Conservation (phyloP, 306 rosid species). For the Gillenia trifoliata region DNA sequence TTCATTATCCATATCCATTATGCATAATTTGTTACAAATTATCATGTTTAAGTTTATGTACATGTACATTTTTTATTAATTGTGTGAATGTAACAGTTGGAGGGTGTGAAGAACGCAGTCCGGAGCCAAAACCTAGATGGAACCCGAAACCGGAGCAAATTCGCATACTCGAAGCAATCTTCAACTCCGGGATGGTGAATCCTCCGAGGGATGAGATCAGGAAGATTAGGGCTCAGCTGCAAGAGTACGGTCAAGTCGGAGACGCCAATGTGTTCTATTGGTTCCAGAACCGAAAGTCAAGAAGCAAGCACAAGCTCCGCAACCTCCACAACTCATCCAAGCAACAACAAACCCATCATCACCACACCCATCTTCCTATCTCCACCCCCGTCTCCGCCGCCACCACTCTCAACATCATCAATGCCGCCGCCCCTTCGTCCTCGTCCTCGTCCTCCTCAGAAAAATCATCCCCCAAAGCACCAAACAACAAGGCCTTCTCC, state of each 20-base stretch:
- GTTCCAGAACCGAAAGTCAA: constrained; percentile 94
- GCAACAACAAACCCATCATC: constrained; percentile 13
- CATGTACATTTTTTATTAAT: background rate
- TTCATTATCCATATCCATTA: background rate
- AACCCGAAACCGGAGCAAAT: constrained; percentile 95
- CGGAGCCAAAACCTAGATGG: constrained; percentile 97
- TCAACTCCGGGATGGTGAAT: constrained; percentile 96
- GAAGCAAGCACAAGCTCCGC: constrained; percentile 97
- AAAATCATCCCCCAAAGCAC: constrained; percentile 56
- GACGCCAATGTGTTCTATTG: constrained; percentile 97
- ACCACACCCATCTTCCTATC: constrained; percentile 23
- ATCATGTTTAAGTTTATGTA: background rate
- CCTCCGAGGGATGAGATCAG: constrained; percentile 95
- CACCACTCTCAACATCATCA: background rate
- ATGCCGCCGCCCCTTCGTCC: constrained; percentile 30
- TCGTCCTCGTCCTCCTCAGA: constrained; percentile 72
- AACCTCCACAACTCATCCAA: constrained; percentile 28
- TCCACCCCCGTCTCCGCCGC: constrained; percentile 16
- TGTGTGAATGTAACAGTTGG: constrained; percentile 7
- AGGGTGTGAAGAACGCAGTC: constrained; percentile 79
- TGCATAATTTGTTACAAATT: background rate
- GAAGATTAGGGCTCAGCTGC: constrained; percentile 80
- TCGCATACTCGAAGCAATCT: constrained; percentile 79
- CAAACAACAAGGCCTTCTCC: constrained; percentile 29
- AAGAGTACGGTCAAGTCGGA: constrained; percentile 93